Percentiles rank a stretch among this genome's conserved stretches.
These are phyloP conservation scores for Geranium brycei DNA, from an alignment of 345 rosid species.

Conservation along the genomic window DNA sequence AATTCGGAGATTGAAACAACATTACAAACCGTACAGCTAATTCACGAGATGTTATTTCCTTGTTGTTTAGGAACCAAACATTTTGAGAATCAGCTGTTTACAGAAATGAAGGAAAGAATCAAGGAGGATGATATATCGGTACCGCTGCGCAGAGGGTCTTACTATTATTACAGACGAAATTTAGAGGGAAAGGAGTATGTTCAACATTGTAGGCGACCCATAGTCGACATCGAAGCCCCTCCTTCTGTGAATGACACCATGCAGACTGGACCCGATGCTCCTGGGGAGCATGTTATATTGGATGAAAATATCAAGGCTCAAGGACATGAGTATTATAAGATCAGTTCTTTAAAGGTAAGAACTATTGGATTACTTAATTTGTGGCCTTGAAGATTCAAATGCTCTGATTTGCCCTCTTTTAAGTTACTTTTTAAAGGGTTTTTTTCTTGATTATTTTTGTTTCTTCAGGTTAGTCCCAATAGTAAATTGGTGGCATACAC, in stretches of 20 bases:
- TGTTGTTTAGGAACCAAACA: constrained; percentile 44
- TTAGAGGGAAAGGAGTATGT: constrained; percentile 83
- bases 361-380: not conserved
- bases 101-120: constrained; percentile 63
- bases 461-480: constrained; percentile 53
- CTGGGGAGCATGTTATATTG: constrained; percentile 65
- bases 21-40: not conserved
- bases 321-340: constrained; percentile 38
- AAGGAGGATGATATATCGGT: constrained; percentile 81
- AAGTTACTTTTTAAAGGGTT: not conserved
- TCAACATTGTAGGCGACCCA: constrained; percentile 52
- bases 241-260: constrained; percentile 61
- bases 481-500: constrained; percentile 76
- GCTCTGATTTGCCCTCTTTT: not conserved
- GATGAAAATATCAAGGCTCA: constrained; percentile 79
- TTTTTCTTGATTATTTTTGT: not conserved
- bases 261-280: constrained; percentile 61
- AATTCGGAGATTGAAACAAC: not conserved
- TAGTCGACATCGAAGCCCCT: constrained; percentile 25
- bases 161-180: constrained; percentile 53
- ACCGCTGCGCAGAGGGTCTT: constrained; percentile 57
- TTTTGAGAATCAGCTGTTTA: constrained; percentile 49
- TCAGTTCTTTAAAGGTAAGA: constrained; percentile 53
- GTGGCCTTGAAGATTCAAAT: not conserved
- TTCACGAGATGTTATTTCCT: not conserved